Conservation (phyloP, 257 asterid genomes). For the Solanum appendiculatum region DNA sequence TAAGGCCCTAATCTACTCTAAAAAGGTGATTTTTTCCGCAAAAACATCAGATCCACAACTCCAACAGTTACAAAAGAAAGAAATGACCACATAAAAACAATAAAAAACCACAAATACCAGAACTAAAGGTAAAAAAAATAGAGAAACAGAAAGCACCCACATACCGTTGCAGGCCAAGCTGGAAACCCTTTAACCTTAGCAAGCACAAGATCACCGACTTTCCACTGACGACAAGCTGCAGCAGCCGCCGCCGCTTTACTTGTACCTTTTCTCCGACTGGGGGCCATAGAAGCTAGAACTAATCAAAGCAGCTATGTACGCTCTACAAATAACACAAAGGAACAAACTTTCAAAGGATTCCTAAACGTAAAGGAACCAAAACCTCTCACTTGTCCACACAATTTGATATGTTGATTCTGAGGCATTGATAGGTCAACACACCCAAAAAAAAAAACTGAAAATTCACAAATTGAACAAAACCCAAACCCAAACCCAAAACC, state of each 20-base stretch:
- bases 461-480: background rate
- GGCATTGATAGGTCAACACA: constrained; percentile 37
- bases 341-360: background rate
- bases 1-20: background rate
- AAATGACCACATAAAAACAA: background rate
- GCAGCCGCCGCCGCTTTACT: constrained; percentile 58
- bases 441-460: background rate
- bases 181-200: constrained; percentile 94
- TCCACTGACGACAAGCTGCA: constrained; percentile 65
- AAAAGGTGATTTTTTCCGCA: background rate
- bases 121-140: background rate
- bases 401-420: background rate
- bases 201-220: constrained; percentile 88
- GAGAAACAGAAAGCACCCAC: background rate
- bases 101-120: background rate
- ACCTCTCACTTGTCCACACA: constrained; percentile 4
- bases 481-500: constrained; percentile 30
- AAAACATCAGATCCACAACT: background rate
- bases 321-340: background rate
- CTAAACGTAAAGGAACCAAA: constrained; percentile 11
- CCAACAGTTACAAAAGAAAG: background rate
- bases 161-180: constrained; percentile 91
- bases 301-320: constrained; percentile 9
- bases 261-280: constrained; percentile 63
- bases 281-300: constrained; percentile 48